Evolutionary conservation across 2,329 filamentous ascomycete genomes (phyloP).

Genomic region (Purpureocillium takamizusanense): DNA sequence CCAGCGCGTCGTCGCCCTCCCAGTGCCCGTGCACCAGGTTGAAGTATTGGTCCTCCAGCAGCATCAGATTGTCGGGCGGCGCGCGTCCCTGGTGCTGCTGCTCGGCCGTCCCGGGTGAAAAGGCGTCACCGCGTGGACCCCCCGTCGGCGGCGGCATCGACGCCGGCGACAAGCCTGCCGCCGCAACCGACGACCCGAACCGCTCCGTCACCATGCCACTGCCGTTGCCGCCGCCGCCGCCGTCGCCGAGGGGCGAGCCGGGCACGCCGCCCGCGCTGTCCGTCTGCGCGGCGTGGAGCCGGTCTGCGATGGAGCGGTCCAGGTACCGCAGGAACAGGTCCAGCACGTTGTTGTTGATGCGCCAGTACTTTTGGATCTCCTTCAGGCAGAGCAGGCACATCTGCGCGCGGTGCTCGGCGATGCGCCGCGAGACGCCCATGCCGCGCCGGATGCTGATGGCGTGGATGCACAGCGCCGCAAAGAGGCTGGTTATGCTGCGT

Average conservation of each 20-base stretch:
- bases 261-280: conserved; percentile 3
- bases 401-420: conserved; percentile 27
- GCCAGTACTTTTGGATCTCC: conserved; percentile 30
- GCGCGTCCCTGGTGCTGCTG: conserved; percentile 2
- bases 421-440: conserved; percentile 20
- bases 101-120: conserved; percentile 7
- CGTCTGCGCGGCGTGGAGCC: conserved; percentile 16
- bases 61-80: conserved; percentile 15
- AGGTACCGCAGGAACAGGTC: conserved; percentile 28
- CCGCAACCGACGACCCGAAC: too few relatives aligned
- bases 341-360: conserved; percentile 28
- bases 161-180: too few relatives aligned
- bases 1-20: conserved; percentile 25
- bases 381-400: conserved; percentile 27
- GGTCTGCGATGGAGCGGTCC: conserved; percentile 26
- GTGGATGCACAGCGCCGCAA: conserved; percentile 28
- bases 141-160: too few relatives aligned
- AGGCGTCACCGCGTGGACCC: neutral
- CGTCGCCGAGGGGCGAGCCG: neutral
- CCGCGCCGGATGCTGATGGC: conserved; percentile 24
- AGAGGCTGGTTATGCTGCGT: conserved; percentile 24
- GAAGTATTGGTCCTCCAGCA: conserved; percentile 26
- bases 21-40: conserved; percentile 23
- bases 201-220: too few relatives aligned
- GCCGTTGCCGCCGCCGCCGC: neutral